Percentiles rank a stretch among this genome's conserved stretches.
Conservation (phyloP, 1,139 yeast species). For the Blastobotrys capitulatus region DNA sequence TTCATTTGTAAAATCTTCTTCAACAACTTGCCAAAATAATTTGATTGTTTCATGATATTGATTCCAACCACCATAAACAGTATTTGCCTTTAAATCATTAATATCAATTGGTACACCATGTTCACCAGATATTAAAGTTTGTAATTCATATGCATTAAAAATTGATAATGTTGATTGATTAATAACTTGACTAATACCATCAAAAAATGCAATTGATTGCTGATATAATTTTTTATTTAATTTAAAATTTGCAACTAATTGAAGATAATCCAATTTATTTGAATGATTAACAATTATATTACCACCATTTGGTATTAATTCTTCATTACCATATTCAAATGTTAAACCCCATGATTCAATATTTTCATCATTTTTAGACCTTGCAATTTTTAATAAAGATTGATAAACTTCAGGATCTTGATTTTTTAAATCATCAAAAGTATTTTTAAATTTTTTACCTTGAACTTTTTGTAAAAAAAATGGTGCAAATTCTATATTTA, state of each 20-base stretch:
- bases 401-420: constrained; percentile 64
- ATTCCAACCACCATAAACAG: constrained; percentile 62
- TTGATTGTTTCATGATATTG: constrained; percentile 47
- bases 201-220: constrained; percentile 61
- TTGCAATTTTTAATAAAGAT: constrained; percentile 58
- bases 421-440: constrained; percentile 73
- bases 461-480: constrained; percentile 76
- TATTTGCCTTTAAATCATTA: constrained; percentile 58
- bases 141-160: constrained; percentile 81
- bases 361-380: constrained; percentile 51
- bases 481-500: constrained; percentile 82
- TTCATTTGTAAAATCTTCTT: constrained; percentile 46
- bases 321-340: constrained; percentile 60
- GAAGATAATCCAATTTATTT: constrained; percentile 70
- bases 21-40: constrained; percentile 70
- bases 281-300: constrained; percentile 48
- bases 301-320: constrained; percentile 59
- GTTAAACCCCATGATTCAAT: constrained; percentile 54
- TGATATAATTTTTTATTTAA: constrained; percentile 55
- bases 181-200: constrained; percentile 66
- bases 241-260: constrained; percentile 72
- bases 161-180: constrained; percentile 71
- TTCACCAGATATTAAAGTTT: constrained; percentile 82
- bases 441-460: constrained; percentile 38
- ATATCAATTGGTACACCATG: constrained; percentile 56